Evolutionary conservation across 176 grass and related monocot species (phyloP).

Genomic region (Microstegium vimineum): DNA sequence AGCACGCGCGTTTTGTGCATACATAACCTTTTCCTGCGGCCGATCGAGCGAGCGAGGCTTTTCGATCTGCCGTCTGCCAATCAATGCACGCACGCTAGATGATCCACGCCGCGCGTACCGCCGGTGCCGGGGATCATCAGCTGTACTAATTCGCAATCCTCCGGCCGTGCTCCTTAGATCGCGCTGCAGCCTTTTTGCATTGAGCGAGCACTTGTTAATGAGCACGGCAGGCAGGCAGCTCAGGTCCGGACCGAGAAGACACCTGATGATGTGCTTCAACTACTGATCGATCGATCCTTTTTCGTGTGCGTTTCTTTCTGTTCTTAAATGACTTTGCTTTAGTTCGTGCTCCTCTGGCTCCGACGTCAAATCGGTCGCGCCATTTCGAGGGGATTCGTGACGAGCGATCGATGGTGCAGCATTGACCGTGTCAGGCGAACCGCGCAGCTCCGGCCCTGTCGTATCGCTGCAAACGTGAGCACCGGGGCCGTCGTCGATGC

Average conservation of each 20-base stretch:
- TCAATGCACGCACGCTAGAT: not conserved
- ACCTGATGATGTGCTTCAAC: not conserved
- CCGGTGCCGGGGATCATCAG: not conserved
- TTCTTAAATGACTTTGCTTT: not conserved
- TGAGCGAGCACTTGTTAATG: not conserved
- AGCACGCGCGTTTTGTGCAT: not conserved
- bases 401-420: not conserved
- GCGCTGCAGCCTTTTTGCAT: not conserved
- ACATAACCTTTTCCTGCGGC: too few species aligned
- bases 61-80: not conserved
- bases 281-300: not conserved
- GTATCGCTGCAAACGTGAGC: not conserved
- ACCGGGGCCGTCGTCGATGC: not conserved
- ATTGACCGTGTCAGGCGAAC: too few species aligned
- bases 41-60: too few species aligned
- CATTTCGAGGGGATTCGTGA: not conserved
- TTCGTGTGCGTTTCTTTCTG: not conserved
- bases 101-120: too few species aligned
- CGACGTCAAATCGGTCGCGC: slow-evolving; percentile 24
- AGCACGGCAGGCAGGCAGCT: not conserved
- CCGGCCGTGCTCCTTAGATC: slow-evolving; percentile 8
- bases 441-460: not conserved
- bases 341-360: not conserved
- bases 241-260: not conserved
- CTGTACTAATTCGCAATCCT: not conserved